Evolutionary conservation across 345 rosid genomes (phyloP), one percentile per base, ranked within the genome.

Genomic region (Ceriops decandra): DNA sequence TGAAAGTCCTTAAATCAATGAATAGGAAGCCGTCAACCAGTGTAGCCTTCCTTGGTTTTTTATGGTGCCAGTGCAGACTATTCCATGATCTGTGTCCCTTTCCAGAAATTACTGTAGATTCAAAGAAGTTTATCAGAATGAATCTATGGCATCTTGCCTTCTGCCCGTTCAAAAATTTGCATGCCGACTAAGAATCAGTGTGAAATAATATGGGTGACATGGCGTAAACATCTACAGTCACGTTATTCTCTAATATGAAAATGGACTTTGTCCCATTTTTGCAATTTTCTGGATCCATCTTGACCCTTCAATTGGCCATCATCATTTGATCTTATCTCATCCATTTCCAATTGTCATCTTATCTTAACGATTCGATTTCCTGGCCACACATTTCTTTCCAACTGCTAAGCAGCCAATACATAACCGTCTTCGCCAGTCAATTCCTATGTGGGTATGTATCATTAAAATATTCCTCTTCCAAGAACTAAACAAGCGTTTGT

Each of bases 401-500:
- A 13, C 16, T 13, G 16, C 49, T 1, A 13, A 42, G 49, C 15
- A 17, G 5, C 4, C 3, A 3, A 11, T 11, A 13, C 0, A 11
- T 42, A 0, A 15, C 13, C 15, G 49, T 13, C 17, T 9, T 38
- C 4, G 47, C 47, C 2, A 11, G 49, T 10, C 46, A 36, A 36
- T 9, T 36, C 26, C 26, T 24, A 24, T 24, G 0, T 24, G 26
- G 26, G 26, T 24, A 1, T 24, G 26, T 36, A 9, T 9, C 1
- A 10, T 38, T 38, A 16, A 0, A 10, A 38, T 38, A 38, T 0
- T 10, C 0, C 9, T 8, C 2, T 10, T 10, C 0, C 1, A 9
- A 9, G 7, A 2, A 36, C 0, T 0, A 2, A 8, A 36, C 13
- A 36, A 7, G 85, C 75, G 89, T 84, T 62, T 88, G 90, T 87